These are phyloP conservation scores for Pyrenophora tritici-repentis DNA, from an alignment of 2,329 filamentous ascomycete genomes.

Conservation along the genomic window DNA sequence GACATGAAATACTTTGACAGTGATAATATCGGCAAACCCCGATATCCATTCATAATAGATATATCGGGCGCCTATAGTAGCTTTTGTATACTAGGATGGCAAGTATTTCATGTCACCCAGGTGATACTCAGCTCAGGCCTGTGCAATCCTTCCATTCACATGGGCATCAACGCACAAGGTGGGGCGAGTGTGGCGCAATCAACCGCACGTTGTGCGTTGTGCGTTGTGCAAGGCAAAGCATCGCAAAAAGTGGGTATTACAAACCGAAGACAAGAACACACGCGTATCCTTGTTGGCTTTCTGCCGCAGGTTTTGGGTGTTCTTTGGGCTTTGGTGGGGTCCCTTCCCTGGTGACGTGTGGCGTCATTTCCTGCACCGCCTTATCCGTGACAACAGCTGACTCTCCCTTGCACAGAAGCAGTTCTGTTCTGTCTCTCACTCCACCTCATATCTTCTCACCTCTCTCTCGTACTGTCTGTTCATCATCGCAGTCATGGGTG, in stretches of 20 bases:
- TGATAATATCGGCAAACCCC: no score
- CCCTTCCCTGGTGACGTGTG: constrained; percentile 7
- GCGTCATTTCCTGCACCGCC: constrained; percentile 16
- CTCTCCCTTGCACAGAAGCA: constrained; percentile 8
- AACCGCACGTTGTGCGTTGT: not conserved
- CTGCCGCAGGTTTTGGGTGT: not conserved
- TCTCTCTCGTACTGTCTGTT: not conserved
- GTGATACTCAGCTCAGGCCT: not conserved
- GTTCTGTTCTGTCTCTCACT: constrained; percentile 5
- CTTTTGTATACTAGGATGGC: no score
- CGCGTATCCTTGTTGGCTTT: no score
- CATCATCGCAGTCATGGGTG: constrained; percentile 31
- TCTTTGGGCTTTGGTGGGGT: not conserved
- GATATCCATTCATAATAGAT: no score
- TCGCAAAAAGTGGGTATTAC: not conserved
- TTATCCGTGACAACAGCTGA: constrained; percentile 19
- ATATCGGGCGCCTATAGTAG: no score
- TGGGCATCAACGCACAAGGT: constrained; percentile 2
- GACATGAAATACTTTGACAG: no score
- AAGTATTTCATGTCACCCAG: no score
- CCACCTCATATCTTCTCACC: not conserved
- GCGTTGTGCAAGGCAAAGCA: constrained; percentile 9
- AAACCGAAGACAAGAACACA: not conserved
- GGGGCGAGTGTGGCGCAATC: constrained; percentile 19
- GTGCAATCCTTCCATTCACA: not conserved